Conservation (phyloP, 1,139 yeast genomes). For the Candida sojae region DNA sequence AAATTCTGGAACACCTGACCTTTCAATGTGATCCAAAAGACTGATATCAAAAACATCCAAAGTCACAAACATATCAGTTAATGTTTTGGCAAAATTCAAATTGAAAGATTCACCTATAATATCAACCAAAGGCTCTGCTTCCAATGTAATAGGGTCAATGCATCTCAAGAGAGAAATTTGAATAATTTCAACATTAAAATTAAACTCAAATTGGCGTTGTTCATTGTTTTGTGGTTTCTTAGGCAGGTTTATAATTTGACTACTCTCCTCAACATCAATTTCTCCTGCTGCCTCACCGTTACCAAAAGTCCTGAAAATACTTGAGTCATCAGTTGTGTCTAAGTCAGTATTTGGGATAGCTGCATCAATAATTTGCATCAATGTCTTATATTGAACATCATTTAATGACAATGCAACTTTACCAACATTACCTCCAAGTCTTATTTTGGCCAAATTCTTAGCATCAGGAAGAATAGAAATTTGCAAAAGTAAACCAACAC, state of each 20-base stretch:
- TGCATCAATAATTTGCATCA: conserved; percentile 74
- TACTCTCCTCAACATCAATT: conserved; percentile 24
- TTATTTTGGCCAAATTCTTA: conserved; percentile 67
- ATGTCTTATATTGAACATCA: conserved; percentile 86
- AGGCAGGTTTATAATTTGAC: not conserved
- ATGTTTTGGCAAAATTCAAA: conserved; percentile 61
- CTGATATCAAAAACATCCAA: conserved; percentile 64
- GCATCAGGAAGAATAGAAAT: conserved; percentile 85
- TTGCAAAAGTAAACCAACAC: conserved; percentile 72
- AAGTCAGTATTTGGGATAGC: conserved; percentile 64
- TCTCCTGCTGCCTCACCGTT: conserved; percentile 16
- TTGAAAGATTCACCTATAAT: conserved; percentile 66
- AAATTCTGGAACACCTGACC: conserved; percentile 62
- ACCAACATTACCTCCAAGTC: conserved; percentile 82
- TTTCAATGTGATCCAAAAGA: conserved; percentile 75
- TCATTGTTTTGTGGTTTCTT: conserved; percentile 15
- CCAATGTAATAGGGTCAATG: conserved; percentile 58
- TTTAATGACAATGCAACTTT: conserved; percentile 68
- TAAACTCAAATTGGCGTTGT: conserved; percentile 72
- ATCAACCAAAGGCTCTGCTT: conserved; percentile 70
- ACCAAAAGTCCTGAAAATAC: conserved; percentile 40
- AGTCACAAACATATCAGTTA: conserved; percentile 65
- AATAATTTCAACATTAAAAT: conserved; percentile 66
- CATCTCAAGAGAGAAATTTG: conserved; percentile 69
- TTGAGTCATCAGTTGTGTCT: conserved; percentile 29